phyloP scores from a whole-genome alignment of 1,139 yeast species.

The Magnusiomyces ingens region DNA sequence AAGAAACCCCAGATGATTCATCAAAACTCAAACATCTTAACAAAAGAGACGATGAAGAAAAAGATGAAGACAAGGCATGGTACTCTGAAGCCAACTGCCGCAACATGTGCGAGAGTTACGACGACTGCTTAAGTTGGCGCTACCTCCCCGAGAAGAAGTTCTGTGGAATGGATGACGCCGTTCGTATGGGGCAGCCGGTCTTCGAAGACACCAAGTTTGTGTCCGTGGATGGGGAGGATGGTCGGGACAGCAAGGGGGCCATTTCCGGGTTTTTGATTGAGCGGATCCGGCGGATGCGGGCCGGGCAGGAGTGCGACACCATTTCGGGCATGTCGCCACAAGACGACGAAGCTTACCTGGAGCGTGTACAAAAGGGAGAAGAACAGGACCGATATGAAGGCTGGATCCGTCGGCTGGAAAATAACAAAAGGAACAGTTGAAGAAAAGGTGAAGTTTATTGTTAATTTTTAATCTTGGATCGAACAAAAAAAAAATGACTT shows the following conservation, averaged over 20 bases:
- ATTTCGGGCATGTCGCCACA: neutral
- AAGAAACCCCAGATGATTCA: slow-evolving; percentile 17
- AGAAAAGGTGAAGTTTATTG: too few species aligned
- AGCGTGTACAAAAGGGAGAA: neutral
- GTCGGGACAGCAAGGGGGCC: slow-evolving; percentile 10
- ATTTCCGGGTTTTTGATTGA: slow-evolving; percentile 29
- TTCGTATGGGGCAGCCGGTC: slow-evolving; percentile 11
- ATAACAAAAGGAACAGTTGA: too few species aligned
- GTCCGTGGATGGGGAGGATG: slow-evolving; percentile 8
- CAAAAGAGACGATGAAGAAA: slow-evolving; percentile 20
- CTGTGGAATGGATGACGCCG: slow-evolving; percentile 19
- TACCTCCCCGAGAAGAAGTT: slow-evolving; percentile 17
- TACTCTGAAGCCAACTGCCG: slow-evolving; percentile 23
- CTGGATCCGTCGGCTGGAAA: slow-evolving; percentile 1
- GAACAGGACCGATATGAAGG: slow-evolving; percentile 3
- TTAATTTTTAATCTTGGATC: too few species aligned
- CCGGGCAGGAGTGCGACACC: slow-evolving; percentile 21
- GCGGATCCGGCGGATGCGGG: slow-evolving; percentile 28
- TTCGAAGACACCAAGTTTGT: slow-evolving; percentile 9
- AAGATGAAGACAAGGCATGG: slow-evolving; percentile 18
- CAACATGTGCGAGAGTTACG: slow-evolving; percentile 20
- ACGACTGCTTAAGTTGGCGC: slow-evolving; percentile 26
- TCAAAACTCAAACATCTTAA: slow-evolving; percentile 21
- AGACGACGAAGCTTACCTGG: neutral
- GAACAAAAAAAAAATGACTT: too few species aligned